A percentile compares a stretch with the other conserved stretches of the same genome.
Evolutionary conservation across 768 basidiomycete species (phyloP).

Genomic region (Sutorius australiensis): DNA sequence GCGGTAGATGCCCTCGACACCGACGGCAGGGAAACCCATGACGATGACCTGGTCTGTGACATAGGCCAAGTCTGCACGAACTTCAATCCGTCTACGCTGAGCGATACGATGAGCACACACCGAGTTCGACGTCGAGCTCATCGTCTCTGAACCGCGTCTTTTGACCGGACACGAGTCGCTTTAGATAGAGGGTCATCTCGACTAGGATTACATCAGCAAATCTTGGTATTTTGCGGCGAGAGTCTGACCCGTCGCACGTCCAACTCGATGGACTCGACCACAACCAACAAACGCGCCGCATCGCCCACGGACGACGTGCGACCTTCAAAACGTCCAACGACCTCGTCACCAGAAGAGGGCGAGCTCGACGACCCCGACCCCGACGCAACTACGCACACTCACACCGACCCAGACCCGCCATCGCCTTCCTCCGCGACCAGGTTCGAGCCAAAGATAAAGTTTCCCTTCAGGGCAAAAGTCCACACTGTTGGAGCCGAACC

Average conservation of each 20-base stretch:
- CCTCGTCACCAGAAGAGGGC: slow-evolving; percentile 75
- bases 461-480: slow-evolving; percentile 64
- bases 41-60: slow-evolving; percentile 73
- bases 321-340: slow-evolving; percentile 50
- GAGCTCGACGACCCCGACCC: slow-evolving; percentile 63
- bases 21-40: slow-evolving; percentile 82
- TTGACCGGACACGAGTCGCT: slow-evolving; percentile 74
- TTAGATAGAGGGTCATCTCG: slow-evolving; percentile 56
- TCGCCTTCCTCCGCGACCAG: slow-evolving; percentile 28
- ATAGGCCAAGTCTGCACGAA: slow-evolving; percentile 51
- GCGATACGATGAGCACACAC: slow-evolving; percentile 34
- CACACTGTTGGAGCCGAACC: not conserved
- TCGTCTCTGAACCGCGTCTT: slow-evolving; percentile 76
- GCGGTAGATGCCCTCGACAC: slow-evolving; percentile 75
- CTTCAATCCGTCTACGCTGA: slow-evolving; percentile 6
- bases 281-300: slow-evolving; percentile 45
- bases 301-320: slow-evolving; percentile 51
- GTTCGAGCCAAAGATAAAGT: slow-evolving; percentile 51
- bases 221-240: not conserved
- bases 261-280: slow-evolving; percentile 19
- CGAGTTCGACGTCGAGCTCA: slow-evolving; percentile 65
- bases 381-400: slow-evolving; percentile 3
- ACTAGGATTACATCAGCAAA: slow-evolving; percentile 29
- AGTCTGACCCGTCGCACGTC: too few species aligned
- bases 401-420: slow-evolving; percentile 27